These are phyloP conservation scores for Papiliotrema fonsecae DNA, from an alignment of 1,284 basidiomycete species.

Conservation along the genomic window DNA sequence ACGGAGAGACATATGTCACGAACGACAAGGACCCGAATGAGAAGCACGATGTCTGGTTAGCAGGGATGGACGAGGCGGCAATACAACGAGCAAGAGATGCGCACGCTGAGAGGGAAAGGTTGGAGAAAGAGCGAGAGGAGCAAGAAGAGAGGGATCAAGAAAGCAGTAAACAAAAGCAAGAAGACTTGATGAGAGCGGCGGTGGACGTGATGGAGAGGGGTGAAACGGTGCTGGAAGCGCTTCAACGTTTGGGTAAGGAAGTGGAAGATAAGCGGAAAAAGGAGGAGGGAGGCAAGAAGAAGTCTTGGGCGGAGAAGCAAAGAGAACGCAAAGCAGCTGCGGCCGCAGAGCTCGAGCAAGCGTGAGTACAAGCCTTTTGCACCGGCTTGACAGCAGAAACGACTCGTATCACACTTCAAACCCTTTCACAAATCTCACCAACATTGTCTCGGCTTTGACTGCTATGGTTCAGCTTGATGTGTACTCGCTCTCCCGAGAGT, in stretches of 20 bases:
- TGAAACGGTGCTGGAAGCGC: slow-evolving; percentile 82
- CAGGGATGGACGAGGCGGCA: slow-evolving; percentile 75
- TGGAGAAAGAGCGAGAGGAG: slow-evolving; percentile 66
- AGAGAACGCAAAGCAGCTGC: slow-evolving; percentile 44
- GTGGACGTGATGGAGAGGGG: slow-evolving; percentile 73
- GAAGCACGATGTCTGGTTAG: slow-evolving; percentile 92
- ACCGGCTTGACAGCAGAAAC: slow-evolving; percentile 8
- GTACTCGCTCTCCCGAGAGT: slow-evolving; percentile 47
- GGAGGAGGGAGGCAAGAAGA: slow-evolving; percentile 35
- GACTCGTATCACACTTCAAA: slow-evolving; percentile 29
- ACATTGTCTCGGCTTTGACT: slow-evolving; percentile 42
- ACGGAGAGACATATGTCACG: slow-evolving; percentile 75
- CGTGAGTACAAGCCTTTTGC: slow-evolving; percentile 22
- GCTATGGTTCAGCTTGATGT: slow-evolving; percentile 47
- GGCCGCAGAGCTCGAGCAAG: slow-evolving; percentile 20
- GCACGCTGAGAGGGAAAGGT: slow-evolving; percentile 60
- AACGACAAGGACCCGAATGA: slow-evolving; percentile 80
- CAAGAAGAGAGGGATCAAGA: slow-evolving; percentile 44
- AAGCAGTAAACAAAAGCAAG: slow-evolving; percentile 54
- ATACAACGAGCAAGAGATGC: slow-evolving; percentile 80
- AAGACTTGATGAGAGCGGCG: slow-evolving; percentile 63
- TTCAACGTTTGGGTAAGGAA: slow-evolving; percentile 75
- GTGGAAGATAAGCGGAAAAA: slow-evolving; percentile 57
- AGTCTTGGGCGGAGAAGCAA: slow-evolving; percentile 47
- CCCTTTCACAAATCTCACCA: slow-evolving; percentile 45